A percentile compares a stretch with the other conserved stretches of the same genome.
phyloP scores from a whole-genome alignment of 768 basidiomycete species.

The Mycena albidolilacea region DNA sequence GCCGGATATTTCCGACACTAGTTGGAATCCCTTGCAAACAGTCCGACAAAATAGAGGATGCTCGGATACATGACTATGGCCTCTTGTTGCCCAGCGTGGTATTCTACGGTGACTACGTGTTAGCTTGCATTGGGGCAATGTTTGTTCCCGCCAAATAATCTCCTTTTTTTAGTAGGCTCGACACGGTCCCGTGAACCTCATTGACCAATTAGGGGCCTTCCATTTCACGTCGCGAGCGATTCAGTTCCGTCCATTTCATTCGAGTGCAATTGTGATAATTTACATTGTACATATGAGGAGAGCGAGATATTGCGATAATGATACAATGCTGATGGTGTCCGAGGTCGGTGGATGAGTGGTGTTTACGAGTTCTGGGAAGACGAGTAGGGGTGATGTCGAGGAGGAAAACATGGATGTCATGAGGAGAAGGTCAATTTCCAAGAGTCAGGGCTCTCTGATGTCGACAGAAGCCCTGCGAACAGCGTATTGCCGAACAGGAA shows the following conservation, averaged over 20 bases:
- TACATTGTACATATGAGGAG: neutral
- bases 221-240: neutral
- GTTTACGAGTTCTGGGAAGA: neutral
- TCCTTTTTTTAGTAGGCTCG: neutral
- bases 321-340: constrained; percentile 30
- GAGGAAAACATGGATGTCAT: constrained; percentile 9
- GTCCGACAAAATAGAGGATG: too few relatives aligned
- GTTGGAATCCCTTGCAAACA: too few relatives aligned
- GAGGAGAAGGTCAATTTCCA: constrained; percentile 44
- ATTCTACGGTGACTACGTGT: too few relatives aligned
- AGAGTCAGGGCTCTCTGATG: constrained; percentile 49
- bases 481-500: constrained; percentile 54
- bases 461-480: constrained; percentile 57
- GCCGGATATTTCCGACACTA: too few relatives aligned
- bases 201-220: neutral
- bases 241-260: too few relatives aligned
- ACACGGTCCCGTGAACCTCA: constrained; percentile 16
- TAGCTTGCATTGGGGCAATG: too few relatives aligned
- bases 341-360: constrained; percentile 11
- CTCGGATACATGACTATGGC: too few relatives aligned
- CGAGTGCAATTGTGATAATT: neutral
- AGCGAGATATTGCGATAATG: constrained; percentile 31
- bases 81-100: too few relatives aligned
- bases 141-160: too few relatives aligned
- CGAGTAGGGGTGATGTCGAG: neutral